Conservation (phyloP, 345 rosid species). For the Boechera stricta region DNA sequence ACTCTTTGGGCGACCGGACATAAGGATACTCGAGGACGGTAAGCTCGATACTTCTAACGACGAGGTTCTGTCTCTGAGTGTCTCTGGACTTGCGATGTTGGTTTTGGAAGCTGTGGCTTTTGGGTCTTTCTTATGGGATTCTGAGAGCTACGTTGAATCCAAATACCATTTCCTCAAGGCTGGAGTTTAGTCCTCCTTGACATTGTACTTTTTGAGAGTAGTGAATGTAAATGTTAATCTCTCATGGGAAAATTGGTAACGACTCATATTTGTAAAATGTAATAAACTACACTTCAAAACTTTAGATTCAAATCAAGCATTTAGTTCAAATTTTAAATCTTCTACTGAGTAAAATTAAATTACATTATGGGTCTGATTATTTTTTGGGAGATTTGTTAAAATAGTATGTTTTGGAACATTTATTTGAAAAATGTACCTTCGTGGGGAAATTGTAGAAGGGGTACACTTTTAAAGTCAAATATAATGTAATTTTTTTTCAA, state of each 20-base stretch:
- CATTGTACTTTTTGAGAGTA: slow-evolving; percentile 27
- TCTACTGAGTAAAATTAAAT: too few relatives aligned
- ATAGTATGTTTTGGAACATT: too few relatives aligned
- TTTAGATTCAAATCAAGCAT: slow-evolving; percentile 1
- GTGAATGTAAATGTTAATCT: slow-evolving; percentile 39
- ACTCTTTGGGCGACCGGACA: slow-evolving; percentile 85
- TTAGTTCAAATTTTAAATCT: neutral
- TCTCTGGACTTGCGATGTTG: slow-evolving; percentile 84
- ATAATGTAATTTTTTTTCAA: too few relatives aligned
- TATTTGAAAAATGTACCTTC: too few relatives aligned
- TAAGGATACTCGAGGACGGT: slow-evolving; percentile 75
- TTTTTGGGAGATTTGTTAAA: too few relatives aligned
- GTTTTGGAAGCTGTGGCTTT: slow-evolving; percentile 89
- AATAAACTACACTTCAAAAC: slow-evolving; percentile 15
- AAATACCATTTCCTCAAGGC: slow-evolving; percentile 72
- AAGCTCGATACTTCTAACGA: slow-evolving; percentile 66
- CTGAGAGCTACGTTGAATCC: slow-evolving; percentile 84
- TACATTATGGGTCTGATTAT: too few relatives aligned
- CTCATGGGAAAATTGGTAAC: slow-evolving; percentile 25
- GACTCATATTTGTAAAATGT: slow-evolving; percentile 10
- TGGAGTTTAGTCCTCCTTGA: slow-evolving; percentile 36
- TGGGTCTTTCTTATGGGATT: slow-evolving; percentile 93
- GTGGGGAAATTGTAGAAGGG: too few relatives aligned
- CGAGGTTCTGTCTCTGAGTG: slow-evolving; percentile 59
- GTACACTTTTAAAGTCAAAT: too few relatives aligned